Base-by-base conservation (phyloP, 768 basidiomycete genomes). In the Rhodotorula babjevae region DNA sequence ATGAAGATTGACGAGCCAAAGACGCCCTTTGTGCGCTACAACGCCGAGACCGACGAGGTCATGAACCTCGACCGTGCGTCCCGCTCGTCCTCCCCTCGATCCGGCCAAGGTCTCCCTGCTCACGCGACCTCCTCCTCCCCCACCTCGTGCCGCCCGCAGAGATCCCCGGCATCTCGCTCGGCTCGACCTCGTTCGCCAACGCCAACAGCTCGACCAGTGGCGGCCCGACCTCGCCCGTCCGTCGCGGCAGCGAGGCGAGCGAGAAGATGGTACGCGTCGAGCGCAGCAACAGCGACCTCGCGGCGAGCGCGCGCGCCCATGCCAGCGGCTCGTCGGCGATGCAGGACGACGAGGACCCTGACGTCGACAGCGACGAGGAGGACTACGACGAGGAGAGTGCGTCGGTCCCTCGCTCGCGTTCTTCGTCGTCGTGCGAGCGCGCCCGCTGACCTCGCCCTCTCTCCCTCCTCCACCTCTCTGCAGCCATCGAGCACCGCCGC, bases 1-100 rank as follows among this genome's bases (percentile, higher is more conserved):
- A 78, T 78, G 77, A 77, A 77, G 74, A 79, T 79, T 57, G 68
- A 65, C 0, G 78, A 79, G 59, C 78, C 78, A 19, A 79, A 79
- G 74, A 78, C 77, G 18, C 77, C 77, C 11, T 79, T 75, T 57
- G 78, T 79, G 12, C 64, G 74, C n/a, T 79, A 79, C 77, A 72
- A 79, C 65, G 72, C 78, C 3, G 78, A 79, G 53, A 79, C 75
- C 23, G 78, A 79, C 63, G 64, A 71, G 44, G 78, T 79, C 47
- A 77, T 77, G 77, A 76, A 79, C 64, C 60, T 79, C 18, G 77
- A 79, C 74, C 70, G 77, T 76, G 8, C 46, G 68, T 65, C 49
- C 58, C 29, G 4, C 50, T 29, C 29, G 47, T n/a, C 56, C 53
- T 16, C 36, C 16, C 29, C 29, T 2, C 19, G 16, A 42, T 5